Percentiles rank a stretch among this genome's conserved stretches.
Conservation (phyloP, 2,329 filamentous ascomycete genomes). For the Bisporella sp. region DNA sequence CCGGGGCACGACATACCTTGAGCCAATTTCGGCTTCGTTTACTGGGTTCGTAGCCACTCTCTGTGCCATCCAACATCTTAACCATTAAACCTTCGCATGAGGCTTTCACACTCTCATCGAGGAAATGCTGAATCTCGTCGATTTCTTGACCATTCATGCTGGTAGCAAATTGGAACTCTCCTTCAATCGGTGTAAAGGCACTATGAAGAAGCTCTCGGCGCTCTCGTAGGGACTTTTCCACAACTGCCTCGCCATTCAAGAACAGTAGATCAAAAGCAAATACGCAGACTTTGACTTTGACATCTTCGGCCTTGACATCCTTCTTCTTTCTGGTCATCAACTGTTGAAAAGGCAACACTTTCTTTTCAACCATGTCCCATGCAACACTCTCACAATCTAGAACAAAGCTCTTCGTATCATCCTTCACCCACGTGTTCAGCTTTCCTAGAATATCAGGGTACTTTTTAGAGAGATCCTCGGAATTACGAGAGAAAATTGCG, state of each 20-base stretch:
- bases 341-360: conserved; percentile 93
- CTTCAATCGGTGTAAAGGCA: conserved; percentile 72
- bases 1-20: conserved; percentile 51
- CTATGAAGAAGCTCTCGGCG: conserved; percentile 67
- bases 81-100: conserved; percentile 98
- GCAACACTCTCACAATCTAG: conserved; percentile 98
- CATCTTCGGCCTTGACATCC: conserved; percentile 90
- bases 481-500: conserved; percentile 95
- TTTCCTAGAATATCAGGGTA: conserved; percentile 93
- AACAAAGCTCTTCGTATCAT: conserved; percentile 88
- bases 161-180: conserved; percentile 87
- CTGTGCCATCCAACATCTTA: conserved; percentile 92
- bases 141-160: conserved; percentile 81
- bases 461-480: conserved; percentile 93
- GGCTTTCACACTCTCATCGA: conserved; percentile 92
- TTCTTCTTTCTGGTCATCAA: conserved; percentile 98
- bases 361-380: conserved; percentile 93
- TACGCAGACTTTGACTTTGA: conserved; percentile 94
- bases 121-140: conserved; percentile 84
- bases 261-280: conserved; percentile 95
- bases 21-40: conserved; percentile 98
- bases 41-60: conserved; percentile 92
- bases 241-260: conserved; percentile 82
- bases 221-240: conserved; percentile 80
- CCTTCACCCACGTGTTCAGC: conserved; percentile 81